phyloP scores from a whole-genome alignment of 495 filamentous ascomycete genomes.

The Neurospora sp. region DNA sequence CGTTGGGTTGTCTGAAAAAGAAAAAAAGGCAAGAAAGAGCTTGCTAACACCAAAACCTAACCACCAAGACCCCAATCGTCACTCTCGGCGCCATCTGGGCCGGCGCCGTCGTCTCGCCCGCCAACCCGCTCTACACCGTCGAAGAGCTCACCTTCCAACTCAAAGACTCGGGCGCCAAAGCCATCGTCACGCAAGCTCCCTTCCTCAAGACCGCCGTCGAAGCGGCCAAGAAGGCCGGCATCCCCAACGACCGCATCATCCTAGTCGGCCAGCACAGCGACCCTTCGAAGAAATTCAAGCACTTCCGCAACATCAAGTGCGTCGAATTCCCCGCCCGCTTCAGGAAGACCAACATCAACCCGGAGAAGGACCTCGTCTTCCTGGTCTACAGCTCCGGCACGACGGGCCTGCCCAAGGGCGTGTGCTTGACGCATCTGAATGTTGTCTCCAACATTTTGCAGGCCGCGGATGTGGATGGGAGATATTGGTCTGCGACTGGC shows the following conservation, averaged over 20 bases:
- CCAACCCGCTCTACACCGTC: slow-evolving; percentile 78
- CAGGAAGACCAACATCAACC: slow-evolving; percentile 30
- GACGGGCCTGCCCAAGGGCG: slow-evolving; percentile 84
- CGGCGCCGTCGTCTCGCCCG: slow-evolving; percentile 69
- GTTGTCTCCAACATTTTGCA: slow-evolving; percentile 58
- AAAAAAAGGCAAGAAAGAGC: background rate
- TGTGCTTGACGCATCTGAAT: slow-evolving; percentile 79
- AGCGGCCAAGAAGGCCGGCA: slow-evolving; percentile 58
- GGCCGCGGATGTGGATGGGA: slow-evolving; percentile 46
- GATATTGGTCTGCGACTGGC: slow-evolving; percentile 48
- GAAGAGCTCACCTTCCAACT: slow-evolving; percentile 86
- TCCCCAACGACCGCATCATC: slow-evolving; percentile 58
- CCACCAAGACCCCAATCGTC: slow-evolving; percentile 50
- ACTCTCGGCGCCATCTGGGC: slow-evolving; percentile 79
- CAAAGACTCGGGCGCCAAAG: slow-evolving; percentile 68
- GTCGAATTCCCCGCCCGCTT: slow-evolving; percentile 34
- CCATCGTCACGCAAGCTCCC: slow-evolving; percentile 56
- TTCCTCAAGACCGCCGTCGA: slow-evolving; percentile 50
- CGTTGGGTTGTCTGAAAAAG: background rate
- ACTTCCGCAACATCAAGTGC: slow-evolving; percentile 65
- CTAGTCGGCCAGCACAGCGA: slow-evolving; percentile 69
- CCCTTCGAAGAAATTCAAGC: slow-evolving; percentile 48
- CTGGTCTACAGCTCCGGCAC: slow-evolving; percentile 83
- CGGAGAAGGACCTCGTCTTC: slow-evolving; percentile 52
- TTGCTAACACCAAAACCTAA: background rate